Evolutionary conservation across 768 basidiomycete genomes (phyloP).

Genomic region (Pleurotus salmoneostramineus): DNA sequence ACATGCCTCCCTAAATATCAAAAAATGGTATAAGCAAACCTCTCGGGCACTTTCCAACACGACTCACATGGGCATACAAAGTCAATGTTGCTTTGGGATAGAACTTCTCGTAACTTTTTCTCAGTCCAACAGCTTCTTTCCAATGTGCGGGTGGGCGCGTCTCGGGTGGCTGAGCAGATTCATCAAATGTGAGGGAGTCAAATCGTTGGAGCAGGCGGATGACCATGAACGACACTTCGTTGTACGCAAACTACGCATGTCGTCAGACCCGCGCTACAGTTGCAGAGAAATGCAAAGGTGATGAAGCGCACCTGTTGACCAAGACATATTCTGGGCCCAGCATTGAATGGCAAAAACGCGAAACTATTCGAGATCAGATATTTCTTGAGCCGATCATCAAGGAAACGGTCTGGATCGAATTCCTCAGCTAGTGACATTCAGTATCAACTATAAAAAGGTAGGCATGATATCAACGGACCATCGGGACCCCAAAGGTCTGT

Average conservation of each 20-base stretch:
- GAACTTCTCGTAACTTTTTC: conserved; percentile 29
- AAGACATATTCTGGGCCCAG: conserved; percentile 35
- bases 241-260: conserved; percentile 42
- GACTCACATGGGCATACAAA: conserved; percentile 19
- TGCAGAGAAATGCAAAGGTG: not conserved
- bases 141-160: conserved; percentile 34
- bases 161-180: conserved; percentile 28
- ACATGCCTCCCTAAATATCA: not conserved
- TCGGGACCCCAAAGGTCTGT: conserved; percentile 47
- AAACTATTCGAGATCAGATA: conserved; percentile 43
- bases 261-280: too few species aligned
- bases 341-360: conserved; percentile 47
- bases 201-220: conserved; percentile 43
- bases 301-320: conserved; percentile 33
- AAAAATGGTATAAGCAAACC: not conserved
- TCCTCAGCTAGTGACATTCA: conserved; percentile 28
- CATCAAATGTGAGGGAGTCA: conserved; percentile 29
- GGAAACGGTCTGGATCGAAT: conserved; percentile 51
- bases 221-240: conserved; percentile 45
- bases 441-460: not conserved
- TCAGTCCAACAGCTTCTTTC: conserved; percentile 18
- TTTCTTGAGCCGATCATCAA: conserved; percentile 46
- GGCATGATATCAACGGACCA: conserved; percentile 14
- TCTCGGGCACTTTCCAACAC: not conserved
- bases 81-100: conserved; percentile 10